Evolutionary conservation across 805 yeast genomes (phyloP).

Genomic region (Lipomyces mesembrius): DNA sequence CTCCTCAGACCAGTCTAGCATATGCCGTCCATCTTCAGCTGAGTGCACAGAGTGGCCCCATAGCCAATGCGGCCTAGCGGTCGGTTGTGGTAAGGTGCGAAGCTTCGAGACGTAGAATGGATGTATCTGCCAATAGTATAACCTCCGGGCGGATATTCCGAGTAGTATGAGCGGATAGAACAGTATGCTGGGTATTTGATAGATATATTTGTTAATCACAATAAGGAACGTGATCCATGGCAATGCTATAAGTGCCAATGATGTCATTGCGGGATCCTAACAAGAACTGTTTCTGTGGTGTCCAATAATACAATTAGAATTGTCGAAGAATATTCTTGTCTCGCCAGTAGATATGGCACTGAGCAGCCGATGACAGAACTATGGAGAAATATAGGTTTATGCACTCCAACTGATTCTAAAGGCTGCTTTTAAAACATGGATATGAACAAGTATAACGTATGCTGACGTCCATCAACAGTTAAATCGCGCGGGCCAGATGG

Average conservation of each 20-base stretch:
- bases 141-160: not conserved
- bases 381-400: not conserved
- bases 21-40: constrained; percentile 7
- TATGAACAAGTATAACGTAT: too few relatives aligned
- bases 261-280: not conserved
- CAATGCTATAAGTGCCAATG: not conserved
- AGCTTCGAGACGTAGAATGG: constrained; percentile 28
- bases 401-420: not conserved
- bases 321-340: not conserved
- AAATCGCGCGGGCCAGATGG: too few relatives aligned
- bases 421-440: not conserved
- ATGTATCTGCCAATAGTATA: constrained; percentile 25
- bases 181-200: constrained; percentile 2
- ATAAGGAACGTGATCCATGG: not conserved
- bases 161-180: constrained; percentile 16
- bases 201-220: constrained; percentile 4
- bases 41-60: constrained; percentile 22
- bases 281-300: not conserved
- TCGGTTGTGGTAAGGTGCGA: constrained; percentile 22
- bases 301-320: not conserved
- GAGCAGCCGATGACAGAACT: not conserved
- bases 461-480: too few relatives aligned
- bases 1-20: constrained; percentile 20
- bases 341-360: not conserved
- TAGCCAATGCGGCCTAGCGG: constrained; percentile 10